These are phyloP conservation scores for Monosporascus sp. DNA, from an alignment of 2,329 filamentous ascomycete species.

Conservation along the genomic window DNA sequence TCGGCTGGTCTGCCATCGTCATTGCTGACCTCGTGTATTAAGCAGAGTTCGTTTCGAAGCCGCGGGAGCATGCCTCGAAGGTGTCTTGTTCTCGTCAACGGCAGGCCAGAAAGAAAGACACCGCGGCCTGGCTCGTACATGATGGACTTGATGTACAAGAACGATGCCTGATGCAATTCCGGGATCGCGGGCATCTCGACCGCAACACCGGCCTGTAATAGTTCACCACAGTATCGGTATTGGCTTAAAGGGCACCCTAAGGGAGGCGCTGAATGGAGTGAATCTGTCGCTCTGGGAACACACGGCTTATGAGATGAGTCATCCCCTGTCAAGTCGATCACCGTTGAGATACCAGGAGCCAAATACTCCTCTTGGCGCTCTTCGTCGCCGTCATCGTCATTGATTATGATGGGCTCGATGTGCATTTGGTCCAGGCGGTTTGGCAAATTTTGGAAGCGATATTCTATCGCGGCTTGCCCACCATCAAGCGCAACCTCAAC, in stretches of 20 bases:
- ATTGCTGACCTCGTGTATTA: constrained; percentile 20
- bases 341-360: constrained; percentile 10
- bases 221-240: constrained; percentile 8
- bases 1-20: constrained; percentile 18
- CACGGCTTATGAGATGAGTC: background rate
- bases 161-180: constrained; percentile 14
- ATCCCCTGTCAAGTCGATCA: constrained; percentile 20
- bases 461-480: constrained; percentile 11
- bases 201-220: constrained; percentile 10
- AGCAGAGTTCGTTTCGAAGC: constrained; percentile 23
- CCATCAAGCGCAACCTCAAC: constrained; percentile 8
- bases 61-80: constrained; percentile 21
- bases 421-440: background rate
- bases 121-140: constrained; percentile 7
- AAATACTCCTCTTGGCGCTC: constrained; percentile 4
- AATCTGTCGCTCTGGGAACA: background rate
- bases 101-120: constrained; percentile 21
- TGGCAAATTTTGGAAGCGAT: constrained; percentile 8
- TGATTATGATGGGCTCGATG: background rate
- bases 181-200: constrained; percentile 13
- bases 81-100: constrained; percentile 21
- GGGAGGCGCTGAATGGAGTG: background rate
- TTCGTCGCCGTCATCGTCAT: background rate
- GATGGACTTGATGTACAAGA: constrained; percentile 19
- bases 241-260: background rate